Conservation (phyloP, 768 basidiomycete species). For the Boletus vinaceobasis region DNA sequence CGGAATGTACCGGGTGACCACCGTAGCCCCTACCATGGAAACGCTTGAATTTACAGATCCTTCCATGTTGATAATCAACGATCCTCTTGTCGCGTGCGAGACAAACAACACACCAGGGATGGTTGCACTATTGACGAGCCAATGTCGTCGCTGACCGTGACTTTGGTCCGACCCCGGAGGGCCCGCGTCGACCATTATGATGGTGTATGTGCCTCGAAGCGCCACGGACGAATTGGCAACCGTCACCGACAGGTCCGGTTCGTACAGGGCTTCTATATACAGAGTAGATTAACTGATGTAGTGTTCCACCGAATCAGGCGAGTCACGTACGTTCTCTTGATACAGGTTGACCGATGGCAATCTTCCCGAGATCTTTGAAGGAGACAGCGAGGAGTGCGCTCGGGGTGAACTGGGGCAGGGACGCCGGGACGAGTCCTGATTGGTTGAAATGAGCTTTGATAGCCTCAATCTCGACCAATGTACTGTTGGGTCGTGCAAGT, state of each 20-base stretch:
- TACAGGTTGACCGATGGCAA: constrained; percentile 58
- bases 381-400: constrained; percentile 51
- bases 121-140: constrained; percentile 69
- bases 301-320: neutral
- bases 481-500: constrained; percentile 44
- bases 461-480: constrained; percentile 46
- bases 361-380: constrained; percentile 45
- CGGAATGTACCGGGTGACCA: constrained; percentile 65
- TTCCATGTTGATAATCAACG: neutral
- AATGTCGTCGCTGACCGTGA: constrained; percentile 68
- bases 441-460: constrained; percentile 68
- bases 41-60: constrained; percentile 34
- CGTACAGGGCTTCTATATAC: constrained; percentile 49
- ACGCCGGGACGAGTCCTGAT: constrained; percentile 57
- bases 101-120: constrained; percentile 38
- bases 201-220: constrained; percentile 54
- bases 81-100: neutral
- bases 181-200: constrained; percentile 76
- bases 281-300: neutral
- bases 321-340: constrained; percentile 51
- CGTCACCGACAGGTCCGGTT: constrained; percentile 52
- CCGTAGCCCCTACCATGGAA: constrained; percentile 41
- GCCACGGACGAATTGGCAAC: constrained; percentile 46
- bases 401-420: constrained; percentile 60
- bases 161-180: constrained; percentile 57